These are phyloP conservation scores for Solanum hybrid DNA, from an alignment of 305 asterid species.

Conservation along the genomic window DNA sequence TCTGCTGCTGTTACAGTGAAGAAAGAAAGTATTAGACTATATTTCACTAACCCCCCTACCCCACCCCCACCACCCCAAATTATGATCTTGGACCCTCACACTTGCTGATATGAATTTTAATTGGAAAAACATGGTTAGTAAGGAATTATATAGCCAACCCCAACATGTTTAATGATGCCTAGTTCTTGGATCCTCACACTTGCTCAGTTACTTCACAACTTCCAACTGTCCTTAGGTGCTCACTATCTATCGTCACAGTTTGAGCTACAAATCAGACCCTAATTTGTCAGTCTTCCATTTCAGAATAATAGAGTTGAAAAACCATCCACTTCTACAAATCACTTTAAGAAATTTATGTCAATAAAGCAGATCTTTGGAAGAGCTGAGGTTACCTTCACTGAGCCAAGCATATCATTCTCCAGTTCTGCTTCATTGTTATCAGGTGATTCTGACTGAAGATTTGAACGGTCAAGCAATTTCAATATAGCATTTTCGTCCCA, in stretches of 20 bases:
- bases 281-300: not conserved
- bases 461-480: conserved; percentile 91
- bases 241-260: not conserved
- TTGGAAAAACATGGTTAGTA: not conserved
- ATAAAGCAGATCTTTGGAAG: conserved; percentile 7
- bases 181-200: not conserved
- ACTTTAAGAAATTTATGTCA: conserved; percentile 3
- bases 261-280: not conserved
- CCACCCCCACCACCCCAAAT: not conserved
- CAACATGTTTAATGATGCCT: not conserved
- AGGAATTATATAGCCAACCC: not conserved
- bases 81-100: not conserved
- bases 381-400: conserved; percentile 61
- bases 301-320: not conserved
- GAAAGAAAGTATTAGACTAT: not conserved
- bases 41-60: not conserved
- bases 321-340: not conserved
- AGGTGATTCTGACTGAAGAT: conserved; percentile 59
- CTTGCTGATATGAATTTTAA: not conserved
- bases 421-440: conserved; percentile 53
- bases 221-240: not conserved
- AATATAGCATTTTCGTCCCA: conserved; percentile 86
- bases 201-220: not conserved
- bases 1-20: not conserved
- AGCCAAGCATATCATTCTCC: conserved; percentile 93